Evolutionary conservation across 371 early-diverging fungal species (phyloP).

Genomic region (Syncephalastrum sp.): DNA sequence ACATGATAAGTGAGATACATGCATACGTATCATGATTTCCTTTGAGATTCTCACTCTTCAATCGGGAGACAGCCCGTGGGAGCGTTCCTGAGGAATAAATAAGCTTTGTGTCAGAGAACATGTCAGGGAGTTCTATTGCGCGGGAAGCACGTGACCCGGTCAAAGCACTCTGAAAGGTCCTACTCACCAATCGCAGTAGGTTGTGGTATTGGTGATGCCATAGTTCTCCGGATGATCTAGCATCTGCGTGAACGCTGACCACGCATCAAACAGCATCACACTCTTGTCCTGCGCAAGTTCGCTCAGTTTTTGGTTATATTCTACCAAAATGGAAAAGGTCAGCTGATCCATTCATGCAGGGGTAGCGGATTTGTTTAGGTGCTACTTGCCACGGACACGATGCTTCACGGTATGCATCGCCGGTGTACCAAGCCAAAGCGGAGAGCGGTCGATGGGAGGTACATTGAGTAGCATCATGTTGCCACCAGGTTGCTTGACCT

Average conservation of each 20-base stretch:
- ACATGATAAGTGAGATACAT: background rate
- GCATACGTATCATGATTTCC: background rate
- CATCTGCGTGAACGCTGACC: conserved; percentile 21
- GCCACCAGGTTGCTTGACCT: background rate
- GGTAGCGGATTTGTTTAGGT: background rate
- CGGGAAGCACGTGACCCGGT: no score
- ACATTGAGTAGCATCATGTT: conserved; percentile 31
- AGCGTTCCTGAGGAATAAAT: no score
- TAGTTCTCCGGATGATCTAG: conserved; percentile 22
- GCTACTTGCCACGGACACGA: conserved; percentile 23
- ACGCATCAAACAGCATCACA: conserved; percentile 30
- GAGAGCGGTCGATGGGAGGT: conserved; percentile 38
- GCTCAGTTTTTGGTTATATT: conserved; percentile 24
- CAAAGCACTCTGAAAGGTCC: background rate
- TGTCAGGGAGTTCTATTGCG: no score
- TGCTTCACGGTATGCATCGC: conserved; percentile 3
- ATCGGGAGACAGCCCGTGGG: conserved; percentile 4
- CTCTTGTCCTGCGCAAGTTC: conserved; percentile 9
- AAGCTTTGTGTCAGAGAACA: no score
- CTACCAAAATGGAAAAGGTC: conserved; percentile 10
- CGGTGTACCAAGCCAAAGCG: conserved; percentile 17
- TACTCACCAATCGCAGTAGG: conserved; percentile 33
- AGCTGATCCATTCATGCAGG: conserved; percentile 2
- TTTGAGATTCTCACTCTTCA: conserved; percentile 17
- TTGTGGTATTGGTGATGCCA: conserved; percentile 15